These are phyloP conservation scores for Talaromyces marneffei DNA, from an alignment of 2,329 filamentous ascomycete species.

Conservation along the genomic window DNA sequence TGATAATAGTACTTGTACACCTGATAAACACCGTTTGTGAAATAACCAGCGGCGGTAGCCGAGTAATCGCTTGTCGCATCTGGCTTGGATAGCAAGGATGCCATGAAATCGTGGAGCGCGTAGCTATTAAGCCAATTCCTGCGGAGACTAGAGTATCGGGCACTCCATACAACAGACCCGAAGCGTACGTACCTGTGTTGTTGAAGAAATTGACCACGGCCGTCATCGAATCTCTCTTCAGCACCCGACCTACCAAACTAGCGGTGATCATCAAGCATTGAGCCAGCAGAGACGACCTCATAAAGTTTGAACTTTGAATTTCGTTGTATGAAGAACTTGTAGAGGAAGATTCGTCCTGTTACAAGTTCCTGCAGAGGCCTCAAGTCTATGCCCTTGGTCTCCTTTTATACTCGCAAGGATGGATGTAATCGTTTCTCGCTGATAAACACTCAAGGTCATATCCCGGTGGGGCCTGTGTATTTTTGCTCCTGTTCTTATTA, in stretches of 20 bases:
- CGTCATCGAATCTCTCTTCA: constrained; percentile 8
- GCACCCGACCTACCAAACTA: neutral
- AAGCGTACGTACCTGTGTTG: constrained; percentile 5
- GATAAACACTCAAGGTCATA: neutral
- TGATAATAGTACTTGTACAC: constrained; percentile 46
- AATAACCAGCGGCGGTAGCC: constrained; percentile 31
- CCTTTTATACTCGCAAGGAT: neutral
- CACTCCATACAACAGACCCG: constrained; percentile 9
- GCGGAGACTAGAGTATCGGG: constrained; percentile 31
- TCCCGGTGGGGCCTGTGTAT: neutral
- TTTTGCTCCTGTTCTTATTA: neutral
- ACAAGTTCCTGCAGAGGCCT: neutral
- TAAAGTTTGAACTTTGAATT: neutral
- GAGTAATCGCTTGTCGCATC: constrained; percentile 20
- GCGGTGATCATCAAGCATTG: neutral
- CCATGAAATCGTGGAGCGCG: constrained; percentile 39
- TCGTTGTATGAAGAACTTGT: neutral
- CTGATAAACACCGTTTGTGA: constrained; percentile 40
- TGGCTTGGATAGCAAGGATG: constrained; percentile 26
- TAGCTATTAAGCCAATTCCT: constrained; percentile 42
- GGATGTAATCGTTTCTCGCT: neutral
- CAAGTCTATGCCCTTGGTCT: neutral
- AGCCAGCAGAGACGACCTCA: neutral
- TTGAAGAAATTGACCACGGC: constrained; percentile 6
- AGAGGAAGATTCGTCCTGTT: neutral